A percentile compares a stretch with the other conserved stretches of the same genome.
Evolutionary conservation across 257 asterid species (phyloP).

Genomic region (Ilex asprella): DNA sequence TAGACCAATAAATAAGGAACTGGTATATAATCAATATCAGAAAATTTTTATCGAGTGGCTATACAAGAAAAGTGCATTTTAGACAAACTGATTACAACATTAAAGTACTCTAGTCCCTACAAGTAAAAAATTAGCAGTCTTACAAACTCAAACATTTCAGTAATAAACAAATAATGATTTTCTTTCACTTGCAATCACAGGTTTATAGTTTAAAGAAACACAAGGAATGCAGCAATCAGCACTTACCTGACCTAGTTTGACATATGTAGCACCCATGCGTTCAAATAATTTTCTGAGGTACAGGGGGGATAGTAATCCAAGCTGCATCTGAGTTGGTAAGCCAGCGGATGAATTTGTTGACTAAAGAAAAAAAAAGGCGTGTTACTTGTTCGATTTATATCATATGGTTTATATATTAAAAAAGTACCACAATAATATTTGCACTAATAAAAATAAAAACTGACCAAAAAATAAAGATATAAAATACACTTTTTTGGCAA

Average conservation of each 20-base stretch:
- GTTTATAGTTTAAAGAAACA: neutral
- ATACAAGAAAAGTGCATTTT: neutral
- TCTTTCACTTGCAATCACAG: neutral
- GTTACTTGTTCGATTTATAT: too few species aligned
- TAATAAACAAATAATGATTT: neutral
- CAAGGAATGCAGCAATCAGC: neutral
- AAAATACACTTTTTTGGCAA: too few species aligned
- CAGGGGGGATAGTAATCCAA: conserved; percentile 80
- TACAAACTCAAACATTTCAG: neutral
- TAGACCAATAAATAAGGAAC: neutral
- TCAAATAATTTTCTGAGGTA: conserved; percentile 89
- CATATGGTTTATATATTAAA: too few species aligned
- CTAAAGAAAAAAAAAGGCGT: conserved; percentile 35
- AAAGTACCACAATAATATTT: too few species aligned
- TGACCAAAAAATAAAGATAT: too few species aligned
- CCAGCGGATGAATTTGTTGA: conserved; percentile 57
- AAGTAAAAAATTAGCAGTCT: too few species aligned
- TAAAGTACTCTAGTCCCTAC: too few species aligned
- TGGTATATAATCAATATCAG: neutral
- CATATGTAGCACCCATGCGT: conserved; percentile 96
- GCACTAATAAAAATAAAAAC: too few species aligned
- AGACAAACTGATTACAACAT: too few species aligned
- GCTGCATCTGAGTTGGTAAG: conserved; percentile 72
- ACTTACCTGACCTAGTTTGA: conserved; percentile 91
- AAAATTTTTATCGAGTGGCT: neutral